A percentile compares a stretch with the other conserved stretches of the same genome.
These are phyloP conservation scores for Petunia axillaris DNA, from an alignment of 257 asterid species.

Conservation along the genomic window DNA sequence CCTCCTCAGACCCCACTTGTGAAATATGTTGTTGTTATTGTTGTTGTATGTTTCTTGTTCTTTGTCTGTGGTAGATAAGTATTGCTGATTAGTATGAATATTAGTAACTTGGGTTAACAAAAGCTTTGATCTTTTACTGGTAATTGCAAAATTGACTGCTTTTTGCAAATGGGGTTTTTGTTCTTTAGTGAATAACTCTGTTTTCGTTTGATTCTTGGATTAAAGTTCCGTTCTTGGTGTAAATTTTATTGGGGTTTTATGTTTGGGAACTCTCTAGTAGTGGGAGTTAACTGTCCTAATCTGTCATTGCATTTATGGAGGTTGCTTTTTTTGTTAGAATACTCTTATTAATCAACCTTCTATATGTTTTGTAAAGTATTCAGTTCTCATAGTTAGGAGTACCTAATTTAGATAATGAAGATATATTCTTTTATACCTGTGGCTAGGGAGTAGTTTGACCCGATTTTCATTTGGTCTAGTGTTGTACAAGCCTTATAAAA, in stretches of 20 bases:
- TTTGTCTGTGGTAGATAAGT: neutral
- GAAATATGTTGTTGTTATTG: no score
- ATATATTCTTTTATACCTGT: neutral
- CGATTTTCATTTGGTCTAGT: neutral
- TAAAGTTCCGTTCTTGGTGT: constrained; percentile 36
- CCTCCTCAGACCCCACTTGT: no score
- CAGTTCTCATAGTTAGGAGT: neutral
- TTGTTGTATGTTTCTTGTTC: neutral
- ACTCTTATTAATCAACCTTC: neutral
- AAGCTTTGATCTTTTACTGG: constrained; percentile 25
- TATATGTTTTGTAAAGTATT: neutral
- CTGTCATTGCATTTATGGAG: constrained; percentile 18
- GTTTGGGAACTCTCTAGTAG: neutral
- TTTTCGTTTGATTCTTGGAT: constrained; percentile 20
- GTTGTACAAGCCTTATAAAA: neutral
- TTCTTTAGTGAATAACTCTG: neutral
- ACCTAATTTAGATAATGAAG: constrained; percentile 20
- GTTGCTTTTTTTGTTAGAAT: constrained; percentile 7
- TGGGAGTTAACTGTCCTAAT: constrained; percentile 8
- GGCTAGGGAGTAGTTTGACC: neutral
- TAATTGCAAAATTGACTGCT: constrained; percentile 27
- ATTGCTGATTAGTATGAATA: constrained; percentile 7
- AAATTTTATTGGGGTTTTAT: constrained; percentile 24
- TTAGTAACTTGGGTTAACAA: neutral
- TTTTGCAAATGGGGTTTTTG: constrained; percentile 40